These are phyloP conservation scores for Hymenoscyphus repandus DNA, from an alignment of 2,329 filamentous ascomycete genomes.

Conservation along the genomic window DNA sequence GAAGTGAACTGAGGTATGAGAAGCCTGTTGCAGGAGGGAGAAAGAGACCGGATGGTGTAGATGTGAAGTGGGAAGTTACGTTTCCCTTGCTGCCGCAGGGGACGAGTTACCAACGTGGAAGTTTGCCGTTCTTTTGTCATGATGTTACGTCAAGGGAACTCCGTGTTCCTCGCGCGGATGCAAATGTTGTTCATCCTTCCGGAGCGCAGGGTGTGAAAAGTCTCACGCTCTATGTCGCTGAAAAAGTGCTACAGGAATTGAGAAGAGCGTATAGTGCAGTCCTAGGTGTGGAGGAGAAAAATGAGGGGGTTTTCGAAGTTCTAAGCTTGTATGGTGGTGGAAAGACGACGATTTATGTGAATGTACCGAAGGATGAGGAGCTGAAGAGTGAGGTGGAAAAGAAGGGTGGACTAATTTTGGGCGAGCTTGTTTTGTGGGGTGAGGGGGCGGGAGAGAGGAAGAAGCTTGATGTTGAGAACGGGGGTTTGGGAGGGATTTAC, in stretches of 20 bases:
- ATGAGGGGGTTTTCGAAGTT: conserved; percentile 6
- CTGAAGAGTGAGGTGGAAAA: conserved; percentile 9
- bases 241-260: conserved; percentile 20
- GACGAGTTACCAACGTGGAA: conserved; percentile 36
- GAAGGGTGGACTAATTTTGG: conserved; percentile 13
- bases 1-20: conserved; percentile 39
- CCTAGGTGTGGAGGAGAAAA: conserved; percentile 1
- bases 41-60: conserved; percentile 47
- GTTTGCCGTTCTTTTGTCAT: conserved; percentile 60
- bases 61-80: conserved; percentile 56
- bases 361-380: neutral
- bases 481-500: no score
- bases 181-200: conserved; percentile 43
- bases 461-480: conserved; percentile 1
- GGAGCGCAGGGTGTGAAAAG: conserved; percentile 46
- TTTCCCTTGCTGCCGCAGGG: conserved; percentile 26
- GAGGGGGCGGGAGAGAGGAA: neutral
- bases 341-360: conserved; percentile 1
- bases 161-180: conserved; percentile 45
- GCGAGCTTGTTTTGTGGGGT: conserved; percentile 9
- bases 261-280: conserved; percentile 30
- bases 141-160: conserved; percentile 53
- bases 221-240: conserved; percentile 35
- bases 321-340: conserved; percentile 5
- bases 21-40: conserved; percentile 49